Base-by-base conservation (phyloP, 2,329 filamentous ascomycete genomes). In the Ilyonectria destructans region DNA sequence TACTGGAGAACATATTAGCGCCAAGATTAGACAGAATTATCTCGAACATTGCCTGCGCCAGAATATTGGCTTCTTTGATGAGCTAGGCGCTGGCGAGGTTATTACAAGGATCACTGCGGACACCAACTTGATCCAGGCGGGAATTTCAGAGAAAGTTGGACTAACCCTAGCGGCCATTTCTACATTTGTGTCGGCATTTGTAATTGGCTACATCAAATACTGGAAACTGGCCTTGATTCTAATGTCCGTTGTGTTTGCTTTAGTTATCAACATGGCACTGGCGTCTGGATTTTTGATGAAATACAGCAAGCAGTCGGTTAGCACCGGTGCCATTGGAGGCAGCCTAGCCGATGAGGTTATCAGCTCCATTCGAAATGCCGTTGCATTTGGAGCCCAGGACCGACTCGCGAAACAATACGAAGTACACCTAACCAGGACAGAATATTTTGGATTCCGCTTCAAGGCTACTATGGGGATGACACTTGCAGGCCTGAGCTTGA, bases 181-280 rank as follows among this genome's bases (percentile, higher is more conserved):
- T 0, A 93, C 92, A 5, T 97, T 97, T 77, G 82, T 95, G 58
- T 89, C 93, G 0, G 93, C 93, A 7, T 95, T 95, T 70, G 85
- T 96, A 61, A 93, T 97, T 70, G 93, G 91, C 8, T 97, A 95
- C 78, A 82, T 94, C 79, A 91, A 92, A 76, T 94, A 91, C 80
- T 96, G 93, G 92, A 96, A 94, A 80, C 84, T 97, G 67, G 94
- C 94, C 0, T 82, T 96, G 57, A 96, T 97, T 73, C 86, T 96
- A 46, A 86, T 89, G 19, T 94, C 91, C 0, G 92, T 91, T 0
- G 89, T 97, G 69, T 84, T 95, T 35, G 91, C 93, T 2, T 88
- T 97, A 54, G 82, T 92, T 13, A 63, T 91, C 9, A 84, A 90
- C 69, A 94, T 95, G 91, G 92, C 90, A 48, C 82, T 82, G 52